Evolutionary conservation across 176 grass and related monocot genomes (phyloP), one percentile per base, ranked within the genome.

Genomic region (Hordeum vulgare): DNA sequence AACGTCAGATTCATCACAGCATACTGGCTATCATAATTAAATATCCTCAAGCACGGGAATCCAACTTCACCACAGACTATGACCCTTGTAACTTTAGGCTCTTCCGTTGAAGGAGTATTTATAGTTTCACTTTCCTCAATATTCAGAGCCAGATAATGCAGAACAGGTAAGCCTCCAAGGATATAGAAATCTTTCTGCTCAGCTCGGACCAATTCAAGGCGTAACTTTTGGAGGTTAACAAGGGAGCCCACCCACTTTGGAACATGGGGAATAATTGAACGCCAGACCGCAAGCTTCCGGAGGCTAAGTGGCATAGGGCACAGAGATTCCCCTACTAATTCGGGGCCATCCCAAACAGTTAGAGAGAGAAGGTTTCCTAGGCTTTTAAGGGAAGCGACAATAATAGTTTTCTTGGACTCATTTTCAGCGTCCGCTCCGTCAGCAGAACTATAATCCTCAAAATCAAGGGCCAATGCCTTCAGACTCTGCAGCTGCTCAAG

Each of bases 11-110:
- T 56, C 7, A 56, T 56, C 51, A 0, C 18, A 56, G 2, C 18
- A 56, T 0, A 0, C 18, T 0, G 0, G 9, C 7, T 21, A 54
- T 20, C 2, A 56, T 21, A 56, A 21, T 0, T 0, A 56, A 56
- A 56, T 56, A 3, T 56, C 18, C 18, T 56, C 51, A 56, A 56
- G 51, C 7, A 56, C 9, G 18, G 51, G 51, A 56, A 56, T 56
- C 51, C 51, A 56, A 56, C 51, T 56, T 56, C 51, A 21, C 51
- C 51, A 9, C 18, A 56, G 7, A 56, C 51, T 56, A 56, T 56
- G 51, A 56, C 2, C 51, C 51, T 21, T 51, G 1, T 51, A 51
- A 18, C 47, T 18, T 18, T 15, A 18, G 15, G 0, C 15, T 51
- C 44, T 47, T 47, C 47, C 6, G 47, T 51, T 51, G 2, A 4